Evolutionary conservation across 148 eudicot genomes (phyloP), one percentile per base, ranked within the genome.

Genomic region (Rhododendron vialii): DNA sequence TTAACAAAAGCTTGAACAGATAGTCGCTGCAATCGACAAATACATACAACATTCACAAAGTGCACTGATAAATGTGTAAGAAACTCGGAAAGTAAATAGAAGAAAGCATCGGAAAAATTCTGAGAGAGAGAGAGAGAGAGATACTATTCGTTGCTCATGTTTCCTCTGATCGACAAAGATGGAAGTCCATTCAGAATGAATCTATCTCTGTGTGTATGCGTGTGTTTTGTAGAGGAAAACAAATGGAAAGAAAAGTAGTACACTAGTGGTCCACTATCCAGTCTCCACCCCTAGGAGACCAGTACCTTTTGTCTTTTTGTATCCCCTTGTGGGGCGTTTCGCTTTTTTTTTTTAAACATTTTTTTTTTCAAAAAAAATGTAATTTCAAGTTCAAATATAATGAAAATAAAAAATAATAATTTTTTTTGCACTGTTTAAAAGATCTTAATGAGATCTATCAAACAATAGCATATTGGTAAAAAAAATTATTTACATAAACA

Each of bases 1-100:
- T 94, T 76, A 94, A 83, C 88, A 94, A 82, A 14, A 94, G 92
- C 91, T 94, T 94, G 92, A 94, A 94, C 88, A 94, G 87, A 83
- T 93, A 94, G 89, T 94, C 98, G 81, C 98, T 94, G 83, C 80
- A 82, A 77, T 69, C 43, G 78, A 87, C 63, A 53, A 85, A 63
- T 35, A 24, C 20, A 38, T 28, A 85, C n/a, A 30, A 57, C 24
- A 73, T 79, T 36, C 13, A 50, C 69, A 11, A 65, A 38, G 6
- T 28, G 59, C 26, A 51, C 63, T 17, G 57, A 38, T 33, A 30
- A 26, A 45, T 82, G 24, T 20, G n/a, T 33, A 48, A 80, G 50
- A 59, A 84, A 74, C 4, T 36, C 18, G 17, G 41, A 20, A 57
- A 33, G 73, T 13, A 50, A 38, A 1, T 28, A n/a, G n/a, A 28